Base-by-base conservation (phyloP, 331 rosid genomes). In the Cucumis variabilis region DNA sequence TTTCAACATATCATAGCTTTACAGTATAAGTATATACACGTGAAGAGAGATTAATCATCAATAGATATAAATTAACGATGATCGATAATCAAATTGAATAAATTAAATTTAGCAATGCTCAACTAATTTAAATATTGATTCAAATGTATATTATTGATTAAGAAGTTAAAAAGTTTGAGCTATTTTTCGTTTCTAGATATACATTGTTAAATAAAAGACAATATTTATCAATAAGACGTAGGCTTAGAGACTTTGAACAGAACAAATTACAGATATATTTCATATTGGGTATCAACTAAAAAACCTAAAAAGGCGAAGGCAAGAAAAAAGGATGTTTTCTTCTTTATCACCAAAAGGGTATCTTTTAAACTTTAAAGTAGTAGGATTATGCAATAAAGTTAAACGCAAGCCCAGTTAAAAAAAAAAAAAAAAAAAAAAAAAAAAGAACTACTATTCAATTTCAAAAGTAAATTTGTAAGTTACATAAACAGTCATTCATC, bases 291-390 rank as follows among this genome's bases (percentile, higher is more conserved):
- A 33, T 74, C 51, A 41, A 75, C 62, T 75, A 11, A 23, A 46
- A 46, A 23, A 44, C 33, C 60, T 46, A 75, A 75, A 46, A 23
- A 46, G 33, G 33, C n/a, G n/a, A 74, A 44, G 25, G 78, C 30
- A 46, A 46, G 3, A n/a, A 1, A 46, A 73, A 37, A 72, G 20
- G 79, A 72, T 72, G 50, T 16, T 20, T 20, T 73, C 53, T 73
- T 21, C 79, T 37, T 73, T 76, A 76, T 76, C 58, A 23, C 82
- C 28, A 75, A 46, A 46, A 75, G 82, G 82, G 82, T 76, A 76
- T 46, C 60, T 73, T 73, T 73, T 73, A 73, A 37, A 72, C 19
- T 73, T 73, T 73, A 73, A 37, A 72, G 79, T 72, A 37, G 79
- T 30, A 17, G 79, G 50, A 37, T 72, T 72, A 41, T 73, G 80